Base-by-base conservation (phyloP, 1,139 yeast genomes). In the Zygosaccharomyces pseudobailii region DNA sequence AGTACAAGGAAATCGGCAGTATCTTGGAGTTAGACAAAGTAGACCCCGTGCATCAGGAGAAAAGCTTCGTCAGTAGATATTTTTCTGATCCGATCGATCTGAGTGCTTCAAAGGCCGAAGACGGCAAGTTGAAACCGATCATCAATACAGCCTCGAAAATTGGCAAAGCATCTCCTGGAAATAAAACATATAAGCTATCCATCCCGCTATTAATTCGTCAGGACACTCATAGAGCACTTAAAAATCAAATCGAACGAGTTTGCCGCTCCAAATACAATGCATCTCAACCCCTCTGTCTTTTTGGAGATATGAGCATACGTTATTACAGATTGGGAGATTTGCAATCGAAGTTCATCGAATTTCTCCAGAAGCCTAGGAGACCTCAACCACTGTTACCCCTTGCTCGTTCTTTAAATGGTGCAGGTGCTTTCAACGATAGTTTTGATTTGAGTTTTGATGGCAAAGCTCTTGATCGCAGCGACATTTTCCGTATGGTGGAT, bases 391-490 rank as follows among this genome's bases (percentile, higher is more conserved):
- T 32, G 25, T 9, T 32, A 21, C 49, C 13, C 28, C 23, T 38
- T 24, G 45, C 36, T 8, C 48, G 48, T 27, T 44, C 46, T 24
- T 35, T 43, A 27, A 31, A 38, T 5, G 32, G 43, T 22, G 43
- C 46, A 5, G 39, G 50, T 3, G 32, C 46, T 13, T 36, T 36
- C 32, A 60, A 63, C 39, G 66, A 63, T 31, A 61, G 63, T 44
- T 60, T 62, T 40, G 74, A 71, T 23, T 49, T 71, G 42, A 69
- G 73, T 55, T 71, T 71, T 47, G 74, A 71, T 52, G 74, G 74
- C 6, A 71, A 71, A 48, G 74, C 73, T 2, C 58, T 71, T 63
- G 71, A 70, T 53, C 65, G 64, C 45, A 68, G 68, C 48, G 74
- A 71, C 53, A 54, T 69, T 19, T 68, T 69, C 39, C 64, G 69